Evolutionary conservation across 2,329 filamentous ascomycete genomes (phyloP).

Genomic region (Blastomyces gilchristii): DNA sequence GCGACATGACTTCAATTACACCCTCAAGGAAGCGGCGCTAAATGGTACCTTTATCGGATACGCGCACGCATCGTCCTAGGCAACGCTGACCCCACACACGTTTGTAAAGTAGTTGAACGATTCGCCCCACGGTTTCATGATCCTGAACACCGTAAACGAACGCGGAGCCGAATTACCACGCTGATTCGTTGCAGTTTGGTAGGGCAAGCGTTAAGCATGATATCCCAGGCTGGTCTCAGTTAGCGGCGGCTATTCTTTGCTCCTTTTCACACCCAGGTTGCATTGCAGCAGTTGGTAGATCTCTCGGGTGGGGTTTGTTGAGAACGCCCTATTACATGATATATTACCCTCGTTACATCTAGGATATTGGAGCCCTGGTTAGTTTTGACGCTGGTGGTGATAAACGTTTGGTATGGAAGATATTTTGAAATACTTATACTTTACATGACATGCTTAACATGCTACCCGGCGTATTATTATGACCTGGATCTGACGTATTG

Average conservation of each 20-base stretch:
- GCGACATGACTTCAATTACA: not conserved
- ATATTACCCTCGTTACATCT: not conserved
- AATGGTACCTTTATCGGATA: not conserved
- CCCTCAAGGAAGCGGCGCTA: not conserved
- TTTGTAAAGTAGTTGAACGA: not conserved
- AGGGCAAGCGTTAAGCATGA: not conserved
- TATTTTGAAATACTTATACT: not conserved
- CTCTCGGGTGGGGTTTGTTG: not conserved
- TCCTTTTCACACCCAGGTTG: not conserved
- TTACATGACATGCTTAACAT: not conserved
- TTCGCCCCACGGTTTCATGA: not conserved
- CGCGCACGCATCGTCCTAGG: not conserved
- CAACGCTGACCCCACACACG: not conserved
- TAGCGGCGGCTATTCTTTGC: not conserved
- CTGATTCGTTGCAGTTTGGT: not conserved
- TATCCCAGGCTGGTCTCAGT: not conserved
- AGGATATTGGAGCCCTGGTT: too few relatives aligned
- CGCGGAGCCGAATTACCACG: not conserved
- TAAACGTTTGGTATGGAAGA: not conserved
- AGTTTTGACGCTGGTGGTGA: not conserved
- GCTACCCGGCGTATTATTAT: not conserved
- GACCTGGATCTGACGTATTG: not conserved
- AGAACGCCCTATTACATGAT: not conserved
- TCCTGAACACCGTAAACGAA: not conserved
- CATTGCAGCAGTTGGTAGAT: not conserved